A percentile compares a stretch with the other conserved stretches of the same genome.
Conservation (phyloP, 108 stramenopile genomes). For the Cyclostephanos tholiformis region DNA sequence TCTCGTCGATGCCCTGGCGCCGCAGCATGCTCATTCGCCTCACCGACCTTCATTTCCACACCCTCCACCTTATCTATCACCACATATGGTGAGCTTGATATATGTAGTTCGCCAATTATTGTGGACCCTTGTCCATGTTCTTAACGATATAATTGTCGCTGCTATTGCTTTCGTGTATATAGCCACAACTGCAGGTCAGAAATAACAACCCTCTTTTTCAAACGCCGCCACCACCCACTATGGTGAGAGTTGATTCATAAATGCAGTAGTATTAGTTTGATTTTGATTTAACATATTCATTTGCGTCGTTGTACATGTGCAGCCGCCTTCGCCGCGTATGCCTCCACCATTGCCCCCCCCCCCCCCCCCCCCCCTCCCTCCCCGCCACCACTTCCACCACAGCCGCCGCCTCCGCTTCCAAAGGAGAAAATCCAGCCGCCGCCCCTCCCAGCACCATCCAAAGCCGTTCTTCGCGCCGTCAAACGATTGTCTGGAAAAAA, state of each 20-base stretch:
- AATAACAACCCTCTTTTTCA: not conserved
- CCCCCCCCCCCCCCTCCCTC: conserved; percentile 24
- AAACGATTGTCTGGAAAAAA: conserved; percentile 37
- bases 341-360: conserved; percentile 28
- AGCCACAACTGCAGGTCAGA: not conserved
- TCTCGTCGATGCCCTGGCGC: not conserved
- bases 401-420: conserved; percentile 26
- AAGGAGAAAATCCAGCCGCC: conserved; percentile 38
- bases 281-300: not conserved
- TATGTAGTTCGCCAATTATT: not conserved
- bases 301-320: conserved; percentile 28
- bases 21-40: conserved; percentile 4
- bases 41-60: conserved; percentile 3
- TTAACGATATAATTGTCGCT: not conserved
- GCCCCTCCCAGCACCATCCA: conserved; percentile 62
- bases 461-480: conserved; percentile 58
- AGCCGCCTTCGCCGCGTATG: conserved; percentile 50
- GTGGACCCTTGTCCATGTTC: not conserved
- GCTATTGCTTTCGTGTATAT: not conserved
- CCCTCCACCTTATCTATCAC: conserved; percentile 10
- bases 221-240: conserved; percentile 20
- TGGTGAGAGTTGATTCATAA: not conserved
- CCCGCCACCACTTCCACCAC: conserved; percentile 18
- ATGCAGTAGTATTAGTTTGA: not conserved
- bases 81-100: not conserved